A percentile compares a stretch with the other conserved stretches of the same genome.
Evolutionary conservation across 768 basidiomycete genomes (phyloP).

Genomic region (Mycena vulgaris): DNA sequence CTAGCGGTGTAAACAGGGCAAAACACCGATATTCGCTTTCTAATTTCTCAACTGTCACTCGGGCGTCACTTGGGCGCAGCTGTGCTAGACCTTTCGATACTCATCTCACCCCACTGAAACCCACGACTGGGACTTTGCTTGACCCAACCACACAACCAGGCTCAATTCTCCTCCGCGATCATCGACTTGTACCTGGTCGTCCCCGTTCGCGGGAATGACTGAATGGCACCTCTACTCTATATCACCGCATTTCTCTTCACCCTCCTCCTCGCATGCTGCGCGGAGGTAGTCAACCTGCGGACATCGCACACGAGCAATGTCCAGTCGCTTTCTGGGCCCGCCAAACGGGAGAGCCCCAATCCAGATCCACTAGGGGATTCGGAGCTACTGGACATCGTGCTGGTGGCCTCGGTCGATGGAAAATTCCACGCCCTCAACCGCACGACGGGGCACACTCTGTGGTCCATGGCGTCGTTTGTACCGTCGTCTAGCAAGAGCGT

Average conservation of each 20-base stretch:
- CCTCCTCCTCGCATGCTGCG: constrained; percentile 48
- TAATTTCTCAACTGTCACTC: too few species aligned
- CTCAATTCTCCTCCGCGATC: not conserved
- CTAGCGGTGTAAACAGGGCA: too few species aligned
- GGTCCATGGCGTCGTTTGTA: constrained; percentile 88
- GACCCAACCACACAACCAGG: not conserved
- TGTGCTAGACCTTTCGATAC: too few species aligned
- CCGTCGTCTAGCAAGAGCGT: constrained; percentile 53
- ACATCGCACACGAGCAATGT: constrained; percentile 40
- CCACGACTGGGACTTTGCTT: not conserved
- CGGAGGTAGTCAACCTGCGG: constrained; percentile 50
- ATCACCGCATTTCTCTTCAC: constrained; percentile 44
- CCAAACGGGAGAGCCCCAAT: constrained; percentile 33
- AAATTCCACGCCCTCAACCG: constrained; percentile 95
- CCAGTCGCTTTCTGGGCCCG: constrained; percentile 47
- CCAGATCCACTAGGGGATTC: constrained; percentile 59
- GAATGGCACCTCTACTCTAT: constrained; percentile 53
- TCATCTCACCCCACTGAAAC: too few species aligned
- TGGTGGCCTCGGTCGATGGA: constrained; percentile 95
- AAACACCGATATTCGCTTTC: too few species aligned
- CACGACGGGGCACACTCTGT: constrained; percentile 84
- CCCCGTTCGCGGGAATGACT: constrained; percentile 35
- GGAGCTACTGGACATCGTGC: constrained; percentile 84
- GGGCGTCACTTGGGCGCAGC: too few species aligned
- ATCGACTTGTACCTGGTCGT: not conserved